Percentiles rank a stretch among this genome's conserved stretches.
phyloP scores from a whole-genome alignment of 192 early-diverging fungal genomes.

The Gigaspora rosea region DNA sequence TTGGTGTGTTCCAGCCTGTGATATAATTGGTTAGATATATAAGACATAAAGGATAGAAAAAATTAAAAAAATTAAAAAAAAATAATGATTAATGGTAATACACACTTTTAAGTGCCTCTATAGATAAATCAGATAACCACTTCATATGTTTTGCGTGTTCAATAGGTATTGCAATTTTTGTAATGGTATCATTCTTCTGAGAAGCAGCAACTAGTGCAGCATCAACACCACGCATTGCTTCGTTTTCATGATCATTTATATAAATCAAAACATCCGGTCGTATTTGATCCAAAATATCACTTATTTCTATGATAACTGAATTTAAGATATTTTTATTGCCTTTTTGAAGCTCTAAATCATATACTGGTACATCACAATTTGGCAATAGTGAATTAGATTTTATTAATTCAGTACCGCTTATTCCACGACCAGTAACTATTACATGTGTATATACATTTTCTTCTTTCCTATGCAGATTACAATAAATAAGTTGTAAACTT shows the following conservation, averaged over 20 bases:
- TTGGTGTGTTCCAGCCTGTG: conserved; percentile 56
- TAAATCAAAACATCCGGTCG: conserved; percentile 48
- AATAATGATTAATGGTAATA: not conserved
- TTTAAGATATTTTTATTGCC: not conserved
- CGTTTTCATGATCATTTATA: conserved; percentile 34
- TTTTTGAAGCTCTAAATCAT: conserved; percentile 20
- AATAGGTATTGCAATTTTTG: too few species aligned
- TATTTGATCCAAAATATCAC: conserved; percentile 42
- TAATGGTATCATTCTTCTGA: too few species aligned
- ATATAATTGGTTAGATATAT: not conserved
- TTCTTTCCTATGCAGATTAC: not conserved
- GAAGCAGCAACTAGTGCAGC: too few species aligned
- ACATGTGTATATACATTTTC: not conserved
- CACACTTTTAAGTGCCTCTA: conserved; percentile 53
- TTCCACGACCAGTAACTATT: conserved; percentile 20
- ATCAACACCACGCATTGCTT: not conserved
- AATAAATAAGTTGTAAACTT: not conserved
- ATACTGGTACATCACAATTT: conserved; percentile 1
- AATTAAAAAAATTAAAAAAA: not conserved
- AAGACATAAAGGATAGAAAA: not conserved
- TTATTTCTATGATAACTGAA: not conserved
- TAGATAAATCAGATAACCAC: conserved; percentile 55
- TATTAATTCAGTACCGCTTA: conserved; percentile 2
- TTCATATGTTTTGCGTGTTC: conserved; percentile 46
- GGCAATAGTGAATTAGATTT: not conserved